Evolutionary conservation across 495 filamentous ascomycete genomes (phyloP).

Genomic region (Podospora bellae-mahoneyi): DNA sequence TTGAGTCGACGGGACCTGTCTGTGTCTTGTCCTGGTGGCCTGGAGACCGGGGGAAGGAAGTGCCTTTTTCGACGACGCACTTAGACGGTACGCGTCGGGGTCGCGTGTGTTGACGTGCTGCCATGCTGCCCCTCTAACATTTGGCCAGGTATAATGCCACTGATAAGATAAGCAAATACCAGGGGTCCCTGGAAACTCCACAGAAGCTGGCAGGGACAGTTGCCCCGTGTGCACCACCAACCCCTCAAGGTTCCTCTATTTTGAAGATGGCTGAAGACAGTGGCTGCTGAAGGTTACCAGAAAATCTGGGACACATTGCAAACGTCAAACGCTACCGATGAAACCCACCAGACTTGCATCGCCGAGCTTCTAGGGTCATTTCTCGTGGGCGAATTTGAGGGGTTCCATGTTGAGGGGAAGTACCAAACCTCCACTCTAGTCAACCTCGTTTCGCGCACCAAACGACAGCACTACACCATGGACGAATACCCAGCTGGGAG

Average conservation of each 20-base stretch:
- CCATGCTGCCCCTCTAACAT: not conserved
- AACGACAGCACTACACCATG: constrained; percentile 49
- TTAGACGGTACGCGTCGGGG: not conserved
- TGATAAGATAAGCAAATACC: not conserved
- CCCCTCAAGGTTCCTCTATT: not conserved
- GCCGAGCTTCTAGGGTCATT: not conserved
- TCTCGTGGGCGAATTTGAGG: not conserved
- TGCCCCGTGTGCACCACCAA: not conserved
- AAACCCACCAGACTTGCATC: not conserved
- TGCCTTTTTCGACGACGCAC: not conserved
- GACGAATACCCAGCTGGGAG: constrained; percentile 82
- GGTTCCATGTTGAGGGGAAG: not conserved
- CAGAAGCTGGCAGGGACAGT: not conserved
- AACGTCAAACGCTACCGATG: not conserved
- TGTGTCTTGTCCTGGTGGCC: not conserved
- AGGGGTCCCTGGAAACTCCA: not conserved
- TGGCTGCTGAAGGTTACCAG: not conserved
- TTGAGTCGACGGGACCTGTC: not conserved
- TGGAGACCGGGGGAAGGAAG: not conserved
- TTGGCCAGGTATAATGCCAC: not conserved
- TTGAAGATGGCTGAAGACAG: not conserved
- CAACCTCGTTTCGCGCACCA: not conserved
- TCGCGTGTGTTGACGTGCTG: not conserved
- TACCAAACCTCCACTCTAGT: not conserved
- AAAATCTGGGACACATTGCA: not conserved